These are phyloP conservation scores for Biscogniauxia marginata DNA, from an alignment of 2,329 filamentous ascomycete species.

Conservation along the genomic window DNA sequence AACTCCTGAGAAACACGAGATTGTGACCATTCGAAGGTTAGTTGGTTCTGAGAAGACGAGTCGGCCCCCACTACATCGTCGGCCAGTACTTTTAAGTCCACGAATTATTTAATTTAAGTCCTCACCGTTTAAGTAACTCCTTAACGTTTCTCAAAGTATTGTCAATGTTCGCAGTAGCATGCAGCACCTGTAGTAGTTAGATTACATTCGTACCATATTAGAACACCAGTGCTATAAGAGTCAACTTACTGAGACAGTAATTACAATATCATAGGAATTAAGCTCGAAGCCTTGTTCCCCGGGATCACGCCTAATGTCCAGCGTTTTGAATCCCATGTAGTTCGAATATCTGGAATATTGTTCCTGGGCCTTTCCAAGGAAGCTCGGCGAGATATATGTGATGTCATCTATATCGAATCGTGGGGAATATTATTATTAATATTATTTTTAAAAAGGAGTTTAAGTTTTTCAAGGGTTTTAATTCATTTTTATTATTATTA, in stretches of 20 bases:
- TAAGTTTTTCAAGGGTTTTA: too few relatives aligned
- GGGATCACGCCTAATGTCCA: slow-evolving; percentile 10
- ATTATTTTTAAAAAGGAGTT: too few relatives aligned
- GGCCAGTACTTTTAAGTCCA: not conserved
- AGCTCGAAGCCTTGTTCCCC: slow-evolving; percentile 10
- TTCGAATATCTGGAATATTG: not conserved
- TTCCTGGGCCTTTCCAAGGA: slow-evolving; percentile 9
- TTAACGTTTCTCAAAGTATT: not conserved
- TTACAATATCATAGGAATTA: slow-evolving; percentile 10
- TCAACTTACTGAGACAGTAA: slow-evolving; percentile 1
- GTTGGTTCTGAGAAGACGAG: slow-evolving; percentile 3
- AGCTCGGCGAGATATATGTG: slow-evolving; percentile 12
- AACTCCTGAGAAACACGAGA: not conserved
- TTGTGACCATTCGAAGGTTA: not conserved
- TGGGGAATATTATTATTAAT: too few relatives aligned
- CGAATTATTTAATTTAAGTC: not conserved
- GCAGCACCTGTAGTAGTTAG: slow-evolving; percentile 1
- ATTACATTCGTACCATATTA: not conserved
- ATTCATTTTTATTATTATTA: too few relatives aligned
- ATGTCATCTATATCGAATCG: slow-evolving; percentile 7
- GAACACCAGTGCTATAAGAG: not conserved
- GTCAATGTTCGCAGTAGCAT: slow-evolving; percentile 1
- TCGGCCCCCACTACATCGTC: not conserved
- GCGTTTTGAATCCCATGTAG: slow-evolving; percentile 8
- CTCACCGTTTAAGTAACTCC: slow-evolving; percentile 1